Evolutionary conservation across 129 eudicot genomes (phyloP), one percentile per base, ranked within the genome.

Genomic region (Lactuca saligna): DNA sequence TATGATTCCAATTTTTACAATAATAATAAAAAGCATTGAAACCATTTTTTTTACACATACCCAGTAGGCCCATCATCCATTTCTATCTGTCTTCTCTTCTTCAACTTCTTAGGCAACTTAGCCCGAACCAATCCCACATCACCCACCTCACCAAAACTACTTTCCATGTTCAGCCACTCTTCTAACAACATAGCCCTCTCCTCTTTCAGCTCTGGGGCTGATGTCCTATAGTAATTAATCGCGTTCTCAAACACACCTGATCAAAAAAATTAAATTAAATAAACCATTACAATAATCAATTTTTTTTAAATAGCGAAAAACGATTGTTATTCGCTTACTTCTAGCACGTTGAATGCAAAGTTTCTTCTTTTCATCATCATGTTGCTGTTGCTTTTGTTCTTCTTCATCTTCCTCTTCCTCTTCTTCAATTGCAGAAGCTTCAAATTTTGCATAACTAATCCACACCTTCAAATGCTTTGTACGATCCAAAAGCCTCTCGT

Each of bases 401-500:
- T 84, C 90, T 48, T 81, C 72, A 9, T 66, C 74, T 69, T 77
- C 77, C 37, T 70, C 79, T 39, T 70, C 79, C 34, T 61, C 79
- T 69, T 83, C 88, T 62, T 74, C 84, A 78, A 86, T 71, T 51
- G 97, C 95, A 80, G 96, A 82, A 67, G 96, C 98, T 77, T 92
- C 98, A 77, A 92, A 92, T 64, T 88, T 88, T 3, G 98, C 97
- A 49, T 83, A 91, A 72, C 95, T 89, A 5, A 92, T 81, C 98
- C 98, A 92, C 42, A 89, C 96, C 82, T 92, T 92, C 75, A 92
- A 73, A 70, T 93, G 99, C 44, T 89, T 87, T 9, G 99, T 87
- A 33, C 95, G 86, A 58, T 89, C 85, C 34, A 93, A 75, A 74
- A 93, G 95, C 75, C 99, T 83, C 82, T 87, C 99, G 65, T 93